These are phyloP conservation scores for Starmera dryadoides DNA, from an alignment of 805 yeast genomes.

Conservation along the genomic window DNA sequence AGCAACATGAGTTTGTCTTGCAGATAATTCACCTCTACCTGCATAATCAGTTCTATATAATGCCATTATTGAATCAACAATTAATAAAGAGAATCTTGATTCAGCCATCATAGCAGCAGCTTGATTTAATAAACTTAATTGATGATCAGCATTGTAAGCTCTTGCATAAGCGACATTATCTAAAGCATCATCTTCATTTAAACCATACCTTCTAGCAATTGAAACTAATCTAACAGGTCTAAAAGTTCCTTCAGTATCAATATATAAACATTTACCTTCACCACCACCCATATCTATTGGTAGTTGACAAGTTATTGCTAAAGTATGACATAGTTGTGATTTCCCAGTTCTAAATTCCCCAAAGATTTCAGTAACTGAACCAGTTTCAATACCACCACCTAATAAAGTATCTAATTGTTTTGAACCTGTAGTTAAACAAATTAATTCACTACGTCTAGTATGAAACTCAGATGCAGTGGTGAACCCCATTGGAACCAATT, in stretches of 20 bases:
- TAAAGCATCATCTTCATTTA: slow-evolving; percentile 89
- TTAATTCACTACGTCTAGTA: slow-evolving; percentile 80
- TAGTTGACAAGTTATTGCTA: slow-evolving; percentile 93
- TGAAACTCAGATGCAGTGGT: slow-evolving; percentile 96
- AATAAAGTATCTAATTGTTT: slow-evolving; percentile 85
- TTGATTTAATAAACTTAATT: slow-evolving; percentile 72
- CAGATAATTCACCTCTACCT: slow-evolving; percentile 93
- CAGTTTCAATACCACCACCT: slow-evolving; percentile 97
- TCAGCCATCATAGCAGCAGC: slow-evolving; percentile 97
- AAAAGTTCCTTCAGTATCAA: slow-evolving; percentile 96
- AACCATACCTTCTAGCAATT: slow-evolving; percentile 85
- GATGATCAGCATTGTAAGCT: slow-evolving; percentile 96
- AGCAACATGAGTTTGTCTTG: slow-evolving; percentile 92
- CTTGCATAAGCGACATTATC: slow-evolving; percentile 97
- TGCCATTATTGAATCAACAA: slow-evolving; percentile 98
- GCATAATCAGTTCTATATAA: slow-evolving; percentile 89
- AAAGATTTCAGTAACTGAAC: slow-evolving; percentile 91
- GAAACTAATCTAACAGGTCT: slow-evolving; percentile 86
- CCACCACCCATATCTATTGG: slow-evolving; percentile 98
- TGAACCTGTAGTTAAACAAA: slow-evolving; percentile 92
- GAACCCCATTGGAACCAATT: slow-evolving; percentile 90
- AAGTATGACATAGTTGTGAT: slow-evolving; percentile 92
- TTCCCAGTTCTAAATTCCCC: slow-evolving; percentile 98
- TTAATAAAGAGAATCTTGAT: slow-evolving; percentile 79
- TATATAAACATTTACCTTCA: slow-evolving; percentile 93